Percentiles rank a stretch among this genome's conserved stretches.
Conservation (phyloP, 73 alveolate genomes). For the Blepharisma japonicum region DNA sequence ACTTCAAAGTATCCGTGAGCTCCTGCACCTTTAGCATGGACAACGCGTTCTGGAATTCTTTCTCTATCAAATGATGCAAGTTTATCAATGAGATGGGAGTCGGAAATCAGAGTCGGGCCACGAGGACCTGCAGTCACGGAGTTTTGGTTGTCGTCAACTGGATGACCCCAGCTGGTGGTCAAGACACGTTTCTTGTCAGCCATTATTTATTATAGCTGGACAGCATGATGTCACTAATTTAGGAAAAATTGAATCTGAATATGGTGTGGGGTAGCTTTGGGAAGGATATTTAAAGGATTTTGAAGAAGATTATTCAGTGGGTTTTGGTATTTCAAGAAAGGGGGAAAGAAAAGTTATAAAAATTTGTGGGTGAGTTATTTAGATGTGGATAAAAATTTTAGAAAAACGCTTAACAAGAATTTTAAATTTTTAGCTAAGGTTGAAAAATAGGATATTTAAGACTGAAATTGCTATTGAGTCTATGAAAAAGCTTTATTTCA, state of each 20-base stretch:
- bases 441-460: too few species aligned
- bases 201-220: conserved; percentile 11
- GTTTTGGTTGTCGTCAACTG: conserved; percentile 80
- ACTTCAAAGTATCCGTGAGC: conserved; percentile 93
- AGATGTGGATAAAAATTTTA: too few species aligned
- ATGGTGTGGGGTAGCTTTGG: background rate
- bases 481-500: too few species aligned
- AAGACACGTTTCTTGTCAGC: conserved; percentile 47
- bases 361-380: too few species aligned
- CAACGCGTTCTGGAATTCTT: conserved; percentile 94
- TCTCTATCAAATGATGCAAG: conserved; percentile 89
- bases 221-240: background rate
- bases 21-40: conserved; percentile 94
- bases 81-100: conserved; percentile 77
- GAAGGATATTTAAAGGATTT: background rate
- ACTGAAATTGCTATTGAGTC: too few species aligned
- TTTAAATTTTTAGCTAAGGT: too few species aligned
- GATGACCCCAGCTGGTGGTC: conserved; percentile 76
- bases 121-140: conserved; percentile 85
- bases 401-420: too few species aligned
- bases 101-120: conserved; percentile 81
- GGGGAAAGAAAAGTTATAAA: background rate
- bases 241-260: background rate
- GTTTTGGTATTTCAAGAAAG: background rate
- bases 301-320: background rate